These are phyloP conservation scores for Macrotyloma uniflorum DNA, from an alignment of 306 rosid genomes.

Conservation along the genomic window DNA sequence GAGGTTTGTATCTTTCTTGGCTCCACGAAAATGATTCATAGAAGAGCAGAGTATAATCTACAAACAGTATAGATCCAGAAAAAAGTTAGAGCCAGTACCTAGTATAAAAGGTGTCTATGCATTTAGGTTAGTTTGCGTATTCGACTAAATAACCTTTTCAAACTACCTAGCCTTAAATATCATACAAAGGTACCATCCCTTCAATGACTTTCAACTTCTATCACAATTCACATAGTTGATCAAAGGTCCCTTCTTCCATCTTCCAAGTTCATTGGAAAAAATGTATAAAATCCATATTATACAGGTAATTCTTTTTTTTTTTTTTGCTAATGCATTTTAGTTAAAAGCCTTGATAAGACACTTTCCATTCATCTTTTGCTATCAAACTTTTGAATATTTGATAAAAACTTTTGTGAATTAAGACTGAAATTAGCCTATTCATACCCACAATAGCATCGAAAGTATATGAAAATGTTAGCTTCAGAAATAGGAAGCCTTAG, in stretches of 20 bases:
- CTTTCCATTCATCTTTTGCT: background rate
- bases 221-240: background rate
- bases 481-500: background rate
- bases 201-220: constrained; percentile 8
- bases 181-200: background rate
- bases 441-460: background rate
- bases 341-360: background rate
- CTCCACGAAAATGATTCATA: constrained; percentile 69
- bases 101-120: background rate
- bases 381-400: background rate
- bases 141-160: background rate
- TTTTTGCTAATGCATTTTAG: background rate
- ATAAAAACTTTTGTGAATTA: constrained; percentile 1
- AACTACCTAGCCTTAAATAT: background rate
- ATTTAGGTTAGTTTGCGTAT: background rate
- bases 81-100: background rate
- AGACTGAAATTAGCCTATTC: background rate
- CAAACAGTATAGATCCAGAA: constrained; percentile 24
- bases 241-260: background rate
- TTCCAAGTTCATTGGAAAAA: background rate
- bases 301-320: background rate
- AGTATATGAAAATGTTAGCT: background rate
- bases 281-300: background rate
- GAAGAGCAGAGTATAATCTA: constrained; percentile 89
- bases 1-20: constrained; percentile 73